Evolutionary conservation across 768 basidiomycete species (phyloP).

Genomic region (Leccinum obscurum): DNA sequence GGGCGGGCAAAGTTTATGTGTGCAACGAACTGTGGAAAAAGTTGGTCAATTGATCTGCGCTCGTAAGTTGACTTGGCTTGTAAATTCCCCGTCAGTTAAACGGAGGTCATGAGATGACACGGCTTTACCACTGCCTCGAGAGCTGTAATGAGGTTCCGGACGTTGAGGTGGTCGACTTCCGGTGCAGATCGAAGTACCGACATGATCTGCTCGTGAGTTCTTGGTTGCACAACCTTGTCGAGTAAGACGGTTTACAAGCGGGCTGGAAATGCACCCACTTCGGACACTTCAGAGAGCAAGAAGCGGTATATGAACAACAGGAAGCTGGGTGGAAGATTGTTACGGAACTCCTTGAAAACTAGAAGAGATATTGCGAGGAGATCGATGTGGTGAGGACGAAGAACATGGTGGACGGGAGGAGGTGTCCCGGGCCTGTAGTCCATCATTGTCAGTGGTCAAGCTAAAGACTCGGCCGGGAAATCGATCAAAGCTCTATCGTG

Average conservation of each 20-base stretch:
- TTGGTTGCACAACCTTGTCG: slow-evolving; percentile 62
- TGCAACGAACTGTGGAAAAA: slow-evolving; percentile 47
- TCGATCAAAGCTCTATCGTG: not conserved
- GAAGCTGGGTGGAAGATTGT: slow-evolving; percentile 56
- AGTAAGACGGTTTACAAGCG: slow-evolving; percentile 3
- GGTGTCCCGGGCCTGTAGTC: slow-evolving; percentile 43
- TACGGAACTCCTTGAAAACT: slow-evolving; percentile 59
- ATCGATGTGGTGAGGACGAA: slow-evolving; percentile 77
- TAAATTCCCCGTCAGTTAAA: slow-evolving; percentile 18
- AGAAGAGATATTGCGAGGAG: slow-evolving; percentile 64
- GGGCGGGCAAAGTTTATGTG: not conserved
- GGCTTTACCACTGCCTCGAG: slow-evolving; percentile 41
- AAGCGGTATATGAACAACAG: slow-evolving; percentile 63
- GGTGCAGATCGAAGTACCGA: slow-evolving; percentile 46
- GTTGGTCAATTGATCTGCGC: slow-evolving; percentile 59
- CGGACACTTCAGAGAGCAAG: slow-evolving; percentile 68
- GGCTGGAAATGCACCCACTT: slow-evolving; percentile 41
- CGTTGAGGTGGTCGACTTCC: slow-evolving; percentile 41
- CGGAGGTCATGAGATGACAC: slow-evolving; percentile 12
- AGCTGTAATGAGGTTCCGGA: slow-evolving; percentile 45
- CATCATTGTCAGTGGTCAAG: slow-evolving; percentile 12
- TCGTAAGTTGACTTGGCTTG: slow-evolving; percentile 51
- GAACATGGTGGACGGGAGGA: slow-evolving; percentile 63
- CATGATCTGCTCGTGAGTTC: slow-evolving; percentile 52
- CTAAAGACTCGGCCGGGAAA: not conserved